These are phyloP conservation scores for Thermothielavioides terrestris DNA, from an alignment of 495 filamentous ascomycete species.

Conservation along the genomic window DNA sequence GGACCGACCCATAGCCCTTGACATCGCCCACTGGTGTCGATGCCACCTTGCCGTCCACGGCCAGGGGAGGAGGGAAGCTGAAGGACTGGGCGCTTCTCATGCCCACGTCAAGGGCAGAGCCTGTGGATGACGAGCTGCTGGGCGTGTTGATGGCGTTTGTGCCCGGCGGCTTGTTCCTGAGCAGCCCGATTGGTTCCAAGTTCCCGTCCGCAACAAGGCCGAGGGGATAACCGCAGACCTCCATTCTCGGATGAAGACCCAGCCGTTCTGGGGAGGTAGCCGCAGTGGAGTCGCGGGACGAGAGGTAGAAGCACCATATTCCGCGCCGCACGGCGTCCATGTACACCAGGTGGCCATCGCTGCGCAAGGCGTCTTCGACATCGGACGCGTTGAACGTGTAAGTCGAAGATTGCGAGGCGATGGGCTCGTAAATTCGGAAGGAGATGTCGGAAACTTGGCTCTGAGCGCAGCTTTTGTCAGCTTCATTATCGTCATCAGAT, in stretches of 20 bases:
- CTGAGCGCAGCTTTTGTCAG: slow-evolving; percentile 23
- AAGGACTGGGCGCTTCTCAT: slow-evolving; percentile 28
- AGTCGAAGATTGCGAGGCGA: slow-evolving; percentile 27
- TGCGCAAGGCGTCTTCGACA: slow-evolving; percentile 39
- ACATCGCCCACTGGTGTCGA: slow-evolving; percentile 12
- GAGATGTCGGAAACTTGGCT: slow-evolving; percentile 39
- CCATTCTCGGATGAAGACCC: slow-evolving; percentile 27
- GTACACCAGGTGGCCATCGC: slow-evolving; percentile 42
- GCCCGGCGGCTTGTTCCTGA: slow-evolving; percentile 30
- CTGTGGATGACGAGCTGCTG: slow-evolving; percentile 40
- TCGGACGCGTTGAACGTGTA: slow-evolving; percentile 35
- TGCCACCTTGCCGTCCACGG: slow-evolving; percentile 25
- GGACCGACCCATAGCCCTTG: slow-evolving; percentile 23
- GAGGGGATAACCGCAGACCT: slow-evolving; percentile 33
- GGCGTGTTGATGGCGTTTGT: slow-evolving; percentile 37
- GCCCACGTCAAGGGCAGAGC: slow-evolving; percentile 34
- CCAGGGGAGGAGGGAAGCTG: slow-evolving; percentile 9
- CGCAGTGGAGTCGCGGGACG: slow-evolving; percentile 23
- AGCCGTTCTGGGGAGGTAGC: slow-evolving; percentile 19
- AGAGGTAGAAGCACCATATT: slow-evolving; percentile 44
- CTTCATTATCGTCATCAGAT: background rate
- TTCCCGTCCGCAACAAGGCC: slow-evolving; percentile 34
- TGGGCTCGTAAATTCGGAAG: slow-evolving; percentile 41
- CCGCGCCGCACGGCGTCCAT: slow-evolving; percentile 39
- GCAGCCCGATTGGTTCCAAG: slow-evolving; percentile 39